Evolutionary conservation across 2,329 filamentous ascomycete genomes (phyloP).

Genomic region (Rutstroemia sp.): DNA sequence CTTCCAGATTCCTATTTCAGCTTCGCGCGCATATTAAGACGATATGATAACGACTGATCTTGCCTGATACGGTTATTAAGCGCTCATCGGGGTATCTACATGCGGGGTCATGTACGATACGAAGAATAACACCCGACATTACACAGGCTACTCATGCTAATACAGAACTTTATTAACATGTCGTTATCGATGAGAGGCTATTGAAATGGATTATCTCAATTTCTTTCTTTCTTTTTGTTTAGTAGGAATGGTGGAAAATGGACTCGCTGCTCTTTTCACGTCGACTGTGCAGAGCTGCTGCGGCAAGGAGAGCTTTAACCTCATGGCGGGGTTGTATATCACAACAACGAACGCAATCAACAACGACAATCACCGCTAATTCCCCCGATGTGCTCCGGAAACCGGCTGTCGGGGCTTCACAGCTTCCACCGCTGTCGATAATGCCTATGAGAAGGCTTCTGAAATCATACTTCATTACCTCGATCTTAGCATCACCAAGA

Average conservation of each 20-base stretch:
- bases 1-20: constrained; percentile 1
- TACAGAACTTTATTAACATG: background rate
- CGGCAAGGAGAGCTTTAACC: background rate
- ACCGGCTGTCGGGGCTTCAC: background rate
- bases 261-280: background rate
- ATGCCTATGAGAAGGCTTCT: constrained; percentile 10
- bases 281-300: background rate
- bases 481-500: constrained; percentile 7
- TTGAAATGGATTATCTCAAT: background rate
- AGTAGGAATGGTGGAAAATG: background rate
- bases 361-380: background rate
- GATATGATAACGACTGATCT: background rate
- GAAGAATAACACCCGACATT: background rate
- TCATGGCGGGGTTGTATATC: background rate
- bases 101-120: constrained; percentile 2
- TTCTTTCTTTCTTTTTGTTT: background rate
- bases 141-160: background rate
- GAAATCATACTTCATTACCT: constrained; percentile 7
- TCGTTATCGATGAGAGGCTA: background rate
- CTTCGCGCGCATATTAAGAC: background rate
- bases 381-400: background rate
- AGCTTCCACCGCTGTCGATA: constrained; percentile 10
- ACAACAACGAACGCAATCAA: background rate
- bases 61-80: background rate
- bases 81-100: background rate